These are phyloP conservation scores for Manihot esculenta DNA, from an alignment of 441 rosid species.

Conservation along the genomic window DNA sequence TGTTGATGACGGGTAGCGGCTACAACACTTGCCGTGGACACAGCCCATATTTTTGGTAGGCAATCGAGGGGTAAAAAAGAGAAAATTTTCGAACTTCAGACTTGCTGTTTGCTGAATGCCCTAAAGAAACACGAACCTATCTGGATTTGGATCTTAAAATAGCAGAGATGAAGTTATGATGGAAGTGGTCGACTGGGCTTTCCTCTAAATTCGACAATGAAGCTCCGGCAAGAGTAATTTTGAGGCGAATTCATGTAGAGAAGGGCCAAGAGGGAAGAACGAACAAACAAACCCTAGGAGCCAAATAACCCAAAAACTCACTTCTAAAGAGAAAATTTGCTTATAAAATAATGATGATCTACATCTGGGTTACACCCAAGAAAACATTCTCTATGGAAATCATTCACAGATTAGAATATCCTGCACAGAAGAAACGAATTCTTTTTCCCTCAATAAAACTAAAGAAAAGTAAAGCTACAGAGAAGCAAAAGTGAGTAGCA, in stretches of 20 bases:
- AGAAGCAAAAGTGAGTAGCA: constrained; percentile 20
- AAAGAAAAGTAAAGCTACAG: constrained; percentile 12
- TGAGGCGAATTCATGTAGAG: constrained; percentile 26
- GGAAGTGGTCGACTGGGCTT: constrained; percentile 26
- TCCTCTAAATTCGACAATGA: constrained; percentile 26
- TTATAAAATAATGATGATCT: constrained; percentile 6
- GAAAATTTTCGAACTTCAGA: constrained; percentile 8
- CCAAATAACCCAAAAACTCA: constrained; percentile 14
- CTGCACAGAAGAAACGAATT: constrained; percentile 11
- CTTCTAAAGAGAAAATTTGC: background rate
- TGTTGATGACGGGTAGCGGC: constrained; percentile 54
- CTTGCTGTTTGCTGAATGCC: constrained; percentile 27
- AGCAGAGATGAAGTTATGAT: constrained; percentile 13
- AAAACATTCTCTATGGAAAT: background rate
- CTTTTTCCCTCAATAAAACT: background rate
- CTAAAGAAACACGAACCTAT: constrained; percentile 17
- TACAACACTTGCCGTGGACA: constrained; percentile 77
- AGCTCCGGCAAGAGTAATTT: constrained; percentile 24
- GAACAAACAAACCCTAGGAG: constrained; percentile 21
- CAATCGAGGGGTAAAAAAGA: constrained; percentile 12
- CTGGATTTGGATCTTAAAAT: background rate
- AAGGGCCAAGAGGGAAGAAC: background rate
- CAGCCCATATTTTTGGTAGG: constrained; percentile 60
- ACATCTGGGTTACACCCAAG: constrained; percentile 6
- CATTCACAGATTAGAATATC: constrained; percentile 16